Percentiles rank a stretch among this genome's conserved stretches.
phyloP scores from a whole-genome alignment of 768 basidiomycete species.

The Pleurotus ostreatus region DNA sequence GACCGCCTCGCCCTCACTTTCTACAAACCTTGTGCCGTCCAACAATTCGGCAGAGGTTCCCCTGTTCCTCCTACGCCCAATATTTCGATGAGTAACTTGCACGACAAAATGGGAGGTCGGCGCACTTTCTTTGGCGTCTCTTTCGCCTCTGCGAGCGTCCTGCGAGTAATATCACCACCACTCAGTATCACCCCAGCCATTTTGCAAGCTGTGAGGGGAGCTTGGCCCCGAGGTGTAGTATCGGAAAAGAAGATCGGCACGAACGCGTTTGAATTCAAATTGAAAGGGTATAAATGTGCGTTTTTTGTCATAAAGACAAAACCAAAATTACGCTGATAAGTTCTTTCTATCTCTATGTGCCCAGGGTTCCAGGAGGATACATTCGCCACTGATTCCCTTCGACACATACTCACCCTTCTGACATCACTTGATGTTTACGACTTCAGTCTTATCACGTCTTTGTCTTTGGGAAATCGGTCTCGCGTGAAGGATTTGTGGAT shows the following conservation, averaged over 20 bases:
- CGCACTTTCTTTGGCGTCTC: conserved; percentile 67
- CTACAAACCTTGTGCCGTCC: conserved; percentile 42
- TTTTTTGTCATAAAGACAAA: conserved; percentile 4
- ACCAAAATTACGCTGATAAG: background rate
- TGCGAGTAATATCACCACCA: conserved; percentile 77
- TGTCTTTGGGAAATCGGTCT: conserved; percentile 69
- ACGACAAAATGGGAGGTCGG: conserved; percentile 30
- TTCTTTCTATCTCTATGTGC: conserved; percentile 9
- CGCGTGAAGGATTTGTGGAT: conserved; percentile 77
- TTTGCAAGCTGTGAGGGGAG: conserved; percentile 69
- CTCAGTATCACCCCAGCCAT: conserved; percentile 75
- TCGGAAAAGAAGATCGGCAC: conserved; percentile 74
- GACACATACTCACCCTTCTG: conserved; percentile 65
- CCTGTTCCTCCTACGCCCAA: conserved; percentile 35
- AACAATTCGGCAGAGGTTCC: conserved; percentile 21
- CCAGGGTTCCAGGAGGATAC: conserved; percentile 75
- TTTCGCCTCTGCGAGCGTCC: conserved; percentile 59
- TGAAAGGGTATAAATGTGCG: conserved; percentile 78
- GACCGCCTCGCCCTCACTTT: conserved; percentile 72
- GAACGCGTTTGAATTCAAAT: conserved; percentile 73
- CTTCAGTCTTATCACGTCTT: conserved; percentile 63
- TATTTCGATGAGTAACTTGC: conserved; percentile 31
- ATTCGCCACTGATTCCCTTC: conserved; percentile 61
- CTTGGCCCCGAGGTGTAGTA: conserved; percentile 79
- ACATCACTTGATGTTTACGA: conserved; percentile 63